These are phyloP conservation scores for Roridomyces roridus DNA, from an alignment of 768 basidiomycete genomes.

Conservation along the genomic window DNA sequence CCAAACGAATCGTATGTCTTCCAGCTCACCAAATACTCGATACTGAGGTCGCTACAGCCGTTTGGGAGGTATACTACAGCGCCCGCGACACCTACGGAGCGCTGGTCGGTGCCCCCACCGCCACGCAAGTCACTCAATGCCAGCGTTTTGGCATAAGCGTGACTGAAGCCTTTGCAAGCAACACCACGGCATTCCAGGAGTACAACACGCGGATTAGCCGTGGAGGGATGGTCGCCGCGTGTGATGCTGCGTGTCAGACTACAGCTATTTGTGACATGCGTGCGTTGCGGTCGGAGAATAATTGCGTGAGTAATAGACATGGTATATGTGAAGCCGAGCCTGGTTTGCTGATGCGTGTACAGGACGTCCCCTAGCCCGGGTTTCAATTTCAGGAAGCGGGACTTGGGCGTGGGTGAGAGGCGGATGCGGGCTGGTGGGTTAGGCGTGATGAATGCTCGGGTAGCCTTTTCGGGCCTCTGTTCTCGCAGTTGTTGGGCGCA, in stretches of 20 bases:
- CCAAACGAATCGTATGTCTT: no score
- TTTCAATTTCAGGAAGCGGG: no score
- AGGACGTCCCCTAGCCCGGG: no score
- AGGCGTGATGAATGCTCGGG: no score
- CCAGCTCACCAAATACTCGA: no score
- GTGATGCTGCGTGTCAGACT: constrained; percentile 32
- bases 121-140: constrained; percentile 33
- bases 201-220: constrained; percentile 35
- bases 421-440: no score
- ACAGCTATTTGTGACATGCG: constrained; percentile 40
- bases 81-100: constrained; percentile 42
- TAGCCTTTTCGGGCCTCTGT: no score
- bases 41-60: no score
- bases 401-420: no score
- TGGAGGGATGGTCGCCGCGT: constrained; percentile 32
- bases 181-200: constrained; percentile 37
- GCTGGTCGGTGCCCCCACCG: constrained; percentile 28
- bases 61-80: constrained; percentile 2
- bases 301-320: constrained; percentile 25
- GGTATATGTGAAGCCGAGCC: no score
- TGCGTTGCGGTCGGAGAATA: constrained; percentile 34
- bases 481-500: no score
- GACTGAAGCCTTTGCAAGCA: constrained; percentile 38
- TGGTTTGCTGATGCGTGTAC: no score
- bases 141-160: constrained; percentile 49